Evolutionary conservation across 2,329 filamentous ascomycete genomes (phyloP).

Genomic region (Diaporthe sp.): DNA sequence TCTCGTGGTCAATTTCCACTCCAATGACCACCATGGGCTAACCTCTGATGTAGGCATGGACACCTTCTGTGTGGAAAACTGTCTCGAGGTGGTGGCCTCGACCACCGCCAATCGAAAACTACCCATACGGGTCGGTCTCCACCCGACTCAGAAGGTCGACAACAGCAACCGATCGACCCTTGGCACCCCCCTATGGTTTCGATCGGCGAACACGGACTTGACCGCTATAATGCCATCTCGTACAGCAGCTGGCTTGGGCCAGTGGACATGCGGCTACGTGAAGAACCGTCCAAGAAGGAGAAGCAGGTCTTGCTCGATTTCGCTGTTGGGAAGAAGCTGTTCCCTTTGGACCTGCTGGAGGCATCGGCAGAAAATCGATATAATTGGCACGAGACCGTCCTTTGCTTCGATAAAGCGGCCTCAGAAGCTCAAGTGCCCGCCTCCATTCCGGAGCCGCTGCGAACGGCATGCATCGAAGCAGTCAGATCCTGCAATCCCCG

Average conservation of each 20-base stretch:
- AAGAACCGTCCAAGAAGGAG: background rate
- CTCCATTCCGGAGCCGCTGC: background rate
- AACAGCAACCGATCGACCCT: background rate
- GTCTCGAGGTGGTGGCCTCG: too few relatives aligned
- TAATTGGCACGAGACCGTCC: background rate
- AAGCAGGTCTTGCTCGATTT: background rate
- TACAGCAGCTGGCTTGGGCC: background rate
- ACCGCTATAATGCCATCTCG: background rate
- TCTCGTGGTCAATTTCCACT: too few relatives aligned
- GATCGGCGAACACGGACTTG: background rate
- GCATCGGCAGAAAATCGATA: background rate
- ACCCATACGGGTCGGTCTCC: too few relatives aligned
- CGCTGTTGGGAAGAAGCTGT: background rate
- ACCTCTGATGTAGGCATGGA: too few relatives aligned
- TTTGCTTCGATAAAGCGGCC: background rate
- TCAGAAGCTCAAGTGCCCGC: background rate
- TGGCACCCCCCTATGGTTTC: background rate
- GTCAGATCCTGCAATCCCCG: background rate
- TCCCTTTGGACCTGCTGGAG: background rate
- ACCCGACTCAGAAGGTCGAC: background rate
- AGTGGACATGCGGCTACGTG: background rate
- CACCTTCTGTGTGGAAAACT: too few relatives aligned
- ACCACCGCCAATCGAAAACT: too few relatives aligned
- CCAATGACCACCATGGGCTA: too few relatives aligned
- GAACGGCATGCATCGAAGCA: background rate